Evolutionary conservation across 176 grass and related monocot species (phyloP).

Genomic region (Avena atlantica): DNA sequence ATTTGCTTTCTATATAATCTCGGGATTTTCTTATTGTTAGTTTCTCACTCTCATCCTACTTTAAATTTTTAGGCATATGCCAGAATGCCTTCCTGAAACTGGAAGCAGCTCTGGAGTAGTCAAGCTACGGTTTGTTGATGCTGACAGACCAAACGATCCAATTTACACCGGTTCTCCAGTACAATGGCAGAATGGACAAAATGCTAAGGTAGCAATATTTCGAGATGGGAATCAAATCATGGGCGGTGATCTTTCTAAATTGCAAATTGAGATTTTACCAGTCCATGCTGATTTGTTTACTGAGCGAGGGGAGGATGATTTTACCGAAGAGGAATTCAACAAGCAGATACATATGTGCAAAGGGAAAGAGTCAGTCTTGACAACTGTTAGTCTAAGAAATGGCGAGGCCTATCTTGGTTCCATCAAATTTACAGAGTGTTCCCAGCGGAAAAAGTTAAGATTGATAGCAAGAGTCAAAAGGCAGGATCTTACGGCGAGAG

Average conservation of each 20-base stretch:
- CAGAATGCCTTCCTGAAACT: background rate
- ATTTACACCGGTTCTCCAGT: slow-evolving; percentile 12
- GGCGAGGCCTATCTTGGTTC: background rate
- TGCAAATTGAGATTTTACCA: slow-evolving; percentile 34
- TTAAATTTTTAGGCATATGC: background rate
- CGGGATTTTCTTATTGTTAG: background rate
- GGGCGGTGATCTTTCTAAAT: slow-evolving; percentile 8
- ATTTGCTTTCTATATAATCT: background rate
- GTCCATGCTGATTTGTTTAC: slow-evolving; percentile 29
- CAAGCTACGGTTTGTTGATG: slow-evolving; percentile 19
- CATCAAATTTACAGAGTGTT: background rate
- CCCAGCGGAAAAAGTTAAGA: background rate
- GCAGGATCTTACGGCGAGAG: background rate
- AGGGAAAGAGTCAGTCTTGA: slow-evolving; percentile 17
- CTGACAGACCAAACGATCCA: background rate
- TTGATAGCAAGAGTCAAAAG: slow-evolving; percentile 24
- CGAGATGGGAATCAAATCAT: slow-evolving; percentile 21
- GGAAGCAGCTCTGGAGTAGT: background rate
- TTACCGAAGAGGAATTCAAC: slow-evolving; percentile 24
- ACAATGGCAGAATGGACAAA: slow-evolving; percentile 17
- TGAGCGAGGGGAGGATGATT: background rate
- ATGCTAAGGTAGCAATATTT: slow-evolving; percentile 9
- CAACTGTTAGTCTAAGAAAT: background rate
- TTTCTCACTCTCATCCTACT: background rate
- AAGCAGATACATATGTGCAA: background rate